Evolutionary conservation across 1,284 basidiomycete genomes (phyloP).

Genomic region (Moesziomyces globuligerus): DNA sequence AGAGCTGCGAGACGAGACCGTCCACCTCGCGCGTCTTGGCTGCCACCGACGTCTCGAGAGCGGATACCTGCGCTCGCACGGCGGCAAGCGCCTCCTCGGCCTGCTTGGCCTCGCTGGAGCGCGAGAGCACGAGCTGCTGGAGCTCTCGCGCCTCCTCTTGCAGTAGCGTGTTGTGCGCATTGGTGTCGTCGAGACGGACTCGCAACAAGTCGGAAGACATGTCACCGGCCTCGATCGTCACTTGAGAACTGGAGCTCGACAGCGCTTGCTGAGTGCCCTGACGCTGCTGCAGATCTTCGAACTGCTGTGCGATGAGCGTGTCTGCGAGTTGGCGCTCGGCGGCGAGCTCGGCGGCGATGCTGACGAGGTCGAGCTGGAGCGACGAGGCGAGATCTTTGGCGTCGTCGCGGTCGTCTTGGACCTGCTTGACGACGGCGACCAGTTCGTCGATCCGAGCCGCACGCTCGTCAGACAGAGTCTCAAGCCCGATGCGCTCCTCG

Average conservation of each 20-base stretch:
- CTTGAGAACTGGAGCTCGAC: slow-evolving; percentile 9
- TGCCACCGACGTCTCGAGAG: slow-evolving; percentile 21
- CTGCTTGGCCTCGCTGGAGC: slow-evolving; percentile 21
- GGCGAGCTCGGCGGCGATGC: slow-evolving; percentile 22
- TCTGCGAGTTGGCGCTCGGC: slow-evolving; percentile 27
- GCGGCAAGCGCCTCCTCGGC: slow-evolving; percentile 26
- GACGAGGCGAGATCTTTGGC: slow-evolving; percentile 22
- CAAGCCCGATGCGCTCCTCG: slow-evolving; percentile 12
- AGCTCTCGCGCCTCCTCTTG: slow-evolving; percentile 24
- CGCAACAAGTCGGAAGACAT: slow-evolving; percentile 2
- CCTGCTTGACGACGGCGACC: slow-evolving; percentile 41
- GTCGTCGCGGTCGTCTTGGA: slow-evolving; percentile 40
- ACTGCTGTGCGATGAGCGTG: slow-evolving; percentile 13
- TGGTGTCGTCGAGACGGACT: slow-evolving; percentile 15
- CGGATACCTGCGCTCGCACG: slow-evolving; percentile 13
- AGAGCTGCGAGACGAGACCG: slow-evolving; percentile 13
- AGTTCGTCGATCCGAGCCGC: slow-evolving; percentile 37
- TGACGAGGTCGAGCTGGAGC: slow-evolving; percentile 19
- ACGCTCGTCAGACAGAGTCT: slow-evolving; percentile 26
- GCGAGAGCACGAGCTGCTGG: slow-evolving; percentile 8
- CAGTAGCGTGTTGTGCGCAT: slow-evolving; percentile 15
- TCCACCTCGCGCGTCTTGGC: slow-evolving; percentile 31
- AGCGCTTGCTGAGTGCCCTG: slow-evolving; percentile 1
- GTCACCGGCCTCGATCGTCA: slow-evolving; percentile 14
- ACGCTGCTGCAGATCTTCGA: slow-evolving; percentile 15